Conservation (phyloP, 306 rosid genomes). For the Alnus glutinosa region DNA sequence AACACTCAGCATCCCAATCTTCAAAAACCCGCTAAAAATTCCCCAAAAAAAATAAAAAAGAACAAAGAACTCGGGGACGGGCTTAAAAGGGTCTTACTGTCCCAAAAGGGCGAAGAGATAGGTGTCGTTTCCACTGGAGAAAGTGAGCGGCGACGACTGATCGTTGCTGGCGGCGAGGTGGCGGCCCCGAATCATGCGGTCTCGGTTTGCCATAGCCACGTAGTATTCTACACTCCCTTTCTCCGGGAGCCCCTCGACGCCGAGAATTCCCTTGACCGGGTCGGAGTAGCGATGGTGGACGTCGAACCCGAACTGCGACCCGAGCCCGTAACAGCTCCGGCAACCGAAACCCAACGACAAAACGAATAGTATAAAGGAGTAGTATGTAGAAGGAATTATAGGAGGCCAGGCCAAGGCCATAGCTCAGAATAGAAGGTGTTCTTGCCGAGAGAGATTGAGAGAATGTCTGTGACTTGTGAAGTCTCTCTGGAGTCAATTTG, state of each 20-base stretch:
- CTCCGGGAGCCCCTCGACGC: slow-evolving; percentile 45
- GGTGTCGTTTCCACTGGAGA: slow-evolving; percentile 53
- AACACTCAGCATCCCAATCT: no score
- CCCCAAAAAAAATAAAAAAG: not conserved
- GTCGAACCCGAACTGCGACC: slow-evolving; percentile 49
- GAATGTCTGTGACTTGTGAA: no score
- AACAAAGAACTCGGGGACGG: not conserved
- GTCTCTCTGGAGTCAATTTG: no score
- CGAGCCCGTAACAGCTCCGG: slow-evolving; percentile 32
- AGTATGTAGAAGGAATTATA: not conserved
- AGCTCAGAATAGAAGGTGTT: slow-evolving; percentile 9
- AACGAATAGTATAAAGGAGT: not conserved
- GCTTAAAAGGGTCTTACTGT: slow-evolving; percentile 39
- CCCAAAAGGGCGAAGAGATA: slow-evolving; percentile 40
- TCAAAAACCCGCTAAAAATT: no score
- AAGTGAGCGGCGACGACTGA: slow-evolving; percentile 43
- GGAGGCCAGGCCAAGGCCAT: slow-evolving; percentile 36
- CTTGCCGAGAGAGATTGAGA: not conserved
- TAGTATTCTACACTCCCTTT: slow-evolving; percentile 65
- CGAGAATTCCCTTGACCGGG: slow-evolving; percentile 60
- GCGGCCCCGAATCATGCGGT: slow-evolving; percentile 61
- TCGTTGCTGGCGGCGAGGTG: slow-evolving; percentile 39
- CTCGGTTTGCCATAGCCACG: slow-evolving; percentile 67
- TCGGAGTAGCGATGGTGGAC: slow-evolving; percentile 75
- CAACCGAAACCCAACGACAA: slow-evolving; percentile 28